These are phyloP conservation scores for Boechera retrofracta DNA, from an alignment of 345 rosid species.

Conservation along the genomic window DNA sequence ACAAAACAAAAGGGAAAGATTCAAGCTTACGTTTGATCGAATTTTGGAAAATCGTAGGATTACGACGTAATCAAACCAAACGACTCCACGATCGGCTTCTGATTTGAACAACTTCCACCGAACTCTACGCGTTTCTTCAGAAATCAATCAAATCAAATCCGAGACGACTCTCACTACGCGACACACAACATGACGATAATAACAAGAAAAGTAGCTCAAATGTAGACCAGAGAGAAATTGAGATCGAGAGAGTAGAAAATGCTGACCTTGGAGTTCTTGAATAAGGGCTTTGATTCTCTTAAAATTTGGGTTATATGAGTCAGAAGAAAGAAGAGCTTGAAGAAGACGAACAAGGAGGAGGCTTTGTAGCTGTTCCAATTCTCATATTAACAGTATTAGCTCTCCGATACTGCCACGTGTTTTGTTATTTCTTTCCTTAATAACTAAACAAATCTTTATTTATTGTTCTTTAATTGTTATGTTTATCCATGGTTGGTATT, in stretches of 20 bases:
- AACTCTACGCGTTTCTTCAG: conserved; percentile 32
- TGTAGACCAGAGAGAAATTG: conserved; percentile 13
- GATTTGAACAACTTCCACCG: conserved; percentile 41
- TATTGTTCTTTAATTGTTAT: neutral
- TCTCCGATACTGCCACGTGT: conserved; percentile 40
- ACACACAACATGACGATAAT: conserved; percentile 20
- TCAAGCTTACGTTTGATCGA: conserved; percentile 52
- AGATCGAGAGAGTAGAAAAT: conserved; percentile 32
- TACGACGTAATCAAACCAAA: conserved; percentile 5
- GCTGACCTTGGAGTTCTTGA: conserved; percentile 33
- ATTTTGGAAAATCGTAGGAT: conserved; percentile 24
- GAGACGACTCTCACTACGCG: conserved; percentile 19
- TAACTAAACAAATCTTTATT: conserved; percentile 5
- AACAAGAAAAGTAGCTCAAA: conserved; percentile 31
- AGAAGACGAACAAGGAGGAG: conserved; percentile 1
- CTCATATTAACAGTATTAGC: conserved; percentile 18
- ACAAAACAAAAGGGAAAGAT: conserved; percentile 22
- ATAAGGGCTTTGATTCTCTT: conserved; percentile 22
- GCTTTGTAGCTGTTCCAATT: conserved; percentile 39
- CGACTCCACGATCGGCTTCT: conserved; percentile 52
- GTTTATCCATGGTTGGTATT: conserved; percentile 3
- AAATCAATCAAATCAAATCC: conserved; percentile 19
- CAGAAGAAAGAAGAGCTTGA: conserved; percentile 7
- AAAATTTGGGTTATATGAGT: conserved; percentile 15
- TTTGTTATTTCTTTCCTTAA: neutral